Evolutionary conservation across 2,329 filamentous ascomycete species (phyloP).

Genomic region (Macrophomina tecta): DNA sequence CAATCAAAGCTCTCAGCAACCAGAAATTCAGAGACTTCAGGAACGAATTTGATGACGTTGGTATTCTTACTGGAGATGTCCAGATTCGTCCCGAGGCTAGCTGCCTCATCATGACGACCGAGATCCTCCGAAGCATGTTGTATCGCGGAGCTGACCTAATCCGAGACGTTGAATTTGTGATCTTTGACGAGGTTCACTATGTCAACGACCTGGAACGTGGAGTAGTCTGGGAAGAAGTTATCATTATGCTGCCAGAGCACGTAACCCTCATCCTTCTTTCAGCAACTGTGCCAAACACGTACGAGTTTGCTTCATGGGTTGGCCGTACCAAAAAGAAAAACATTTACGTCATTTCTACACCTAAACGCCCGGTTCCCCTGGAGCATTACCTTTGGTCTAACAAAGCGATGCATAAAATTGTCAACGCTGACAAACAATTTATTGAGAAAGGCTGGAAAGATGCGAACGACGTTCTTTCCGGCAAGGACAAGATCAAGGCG

Average conservation of each 20-base stretch:
- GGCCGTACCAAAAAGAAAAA: conserved; percentile 98
- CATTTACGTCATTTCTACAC: conserved; percentile 97
- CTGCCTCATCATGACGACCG: conserved; percentile 98
- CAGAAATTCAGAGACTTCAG: conserved; percentile 98
- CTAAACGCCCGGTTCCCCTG: conserved; percentile 90
- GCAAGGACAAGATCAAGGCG: conserved; percentile 76
- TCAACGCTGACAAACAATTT: conserved; percentile 90
- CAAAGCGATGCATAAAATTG: conserved; percentile 92
- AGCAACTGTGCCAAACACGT: conserved; percentile 94
- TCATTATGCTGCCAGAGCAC: conserved; percentile 98
- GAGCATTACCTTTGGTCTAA: conserved; percentile 97
- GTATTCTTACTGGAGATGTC: conserved; percentile 95
- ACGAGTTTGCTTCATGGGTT: conserved; percentile 98
- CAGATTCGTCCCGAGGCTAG: conserved; percentile 98
- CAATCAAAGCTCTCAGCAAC: conserved; percentile 97
- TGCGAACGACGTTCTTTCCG: conserved; percentile 80
- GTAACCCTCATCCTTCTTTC: conserved; percentile 94
- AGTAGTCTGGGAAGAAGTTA: conserved; percentile 99
- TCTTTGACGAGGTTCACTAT: conserved; percentile 99
- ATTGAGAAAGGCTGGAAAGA: conserved; percentile 94
- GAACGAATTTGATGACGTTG: conserved; percentile 89
- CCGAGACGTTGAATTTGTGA: conserved; percentile 96
- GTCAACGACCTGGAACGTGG: conserved; percentile 95
- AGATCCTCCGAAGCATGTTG: conserved; percentile 97
- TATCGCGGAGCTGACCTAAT: conserved; percentile 96